These are phyloP conservation scores for Mytilinidion resinicola DNA, from an alignment of 495 filamentous ascomycete genomes.

Conservation along the genomic window DNA sequence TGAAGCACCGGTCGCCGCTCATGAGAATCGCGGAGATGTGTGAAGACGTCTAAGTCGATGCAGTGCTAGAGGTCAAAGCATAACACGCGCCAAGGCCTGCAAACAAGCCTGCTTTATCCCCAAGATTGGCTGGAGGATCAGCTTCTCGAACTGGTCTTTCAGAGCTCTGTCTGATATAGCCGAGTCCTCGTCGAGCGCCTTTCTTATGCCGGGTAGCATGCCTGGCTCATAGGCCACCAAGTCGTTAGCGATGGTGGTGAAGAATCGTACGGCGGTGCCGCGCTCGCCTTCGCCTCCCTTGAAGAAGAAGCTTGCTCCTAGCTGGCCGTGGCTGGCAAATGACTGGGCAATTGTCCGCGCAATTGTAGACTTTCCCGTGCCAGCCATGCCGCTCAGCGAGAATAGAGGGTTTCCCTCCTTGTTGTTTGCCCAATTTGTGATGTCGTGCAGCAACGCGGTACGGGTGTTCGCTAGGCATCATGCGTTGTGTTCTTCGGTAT, in stretches of 20 bases:
- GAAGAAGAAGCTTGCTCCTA: constrained; percentile 27
- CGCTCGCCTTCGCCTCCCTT: constrained; percentile 22
- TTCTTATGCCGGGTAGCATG: background rate
- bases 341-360: constrained; percentile 9
- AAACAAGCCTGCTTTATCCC: background rate
- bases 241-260: constrained; percentile 25
- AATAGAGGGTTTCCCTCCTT: constrained; percentile 23
- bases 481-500: constrained; percentile 12
- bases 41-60: too few relatives aligned
- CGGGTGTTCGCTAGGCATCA: constrained; percentile 23
- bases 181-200: constrained; percentile 15
- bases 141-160: constrained; percentile 15
- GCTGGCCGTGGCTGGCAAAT: constrained; percentile 10
- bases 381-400: constrained; percentile 37
- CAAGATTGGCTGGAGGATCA: constrained; percentile 12
- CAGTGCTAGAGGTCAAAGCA: too few relatives aligned
- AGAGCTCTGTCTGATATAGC: constrained; percentile 8
- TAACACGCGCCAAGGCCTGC: background rate
- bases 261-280: constrained; percentile 20
- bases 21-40: too few relatives aligned
- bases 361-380: constrained; percentile 6
- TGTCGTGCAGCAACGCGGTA: constrained; percentile 23
- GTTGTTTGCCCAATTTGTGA: constrained; percentile 17
- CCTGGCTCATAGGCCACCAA: constrained; percentile 11
- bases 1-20: constrained; percentile 5